Conservation (phyloP, 345 rosid species). For the Nasturtium officinale region DNA sequence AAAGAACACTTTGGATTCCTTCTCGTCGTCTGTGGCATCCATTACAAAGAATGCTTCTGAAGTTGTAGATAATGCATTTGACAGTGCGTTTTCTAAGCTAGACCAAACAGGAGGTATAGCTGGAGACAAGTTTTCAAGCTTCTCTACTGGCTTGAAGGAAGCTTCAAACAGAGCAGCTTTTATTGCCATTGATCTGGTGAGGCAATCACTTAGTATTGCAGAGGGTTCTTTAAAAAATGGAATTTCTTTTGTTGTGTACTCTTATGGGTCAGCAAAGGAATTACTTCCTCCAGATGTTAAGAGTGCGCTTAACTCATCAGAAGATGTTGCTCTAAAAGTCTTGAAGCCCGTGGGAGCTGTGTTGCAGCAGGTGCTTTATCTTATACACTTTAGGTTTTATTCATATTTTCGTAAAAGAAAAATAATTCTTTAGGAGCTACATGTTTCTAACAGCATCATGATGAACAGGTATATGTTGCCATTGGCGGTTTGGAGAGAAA, state of each 20-base stretch:
- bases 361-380: constrained; percentile 65
- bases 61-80: constrained; percentile 57
- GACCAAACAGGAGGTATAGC: constrained; percentile 64
- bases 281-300: constrained; percentile 72
- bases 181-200: constrained; percentile 63
- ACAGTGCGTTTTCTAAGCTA: constrained; percentile 50
- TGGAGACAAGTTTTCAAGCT: constrained; percentile 49
- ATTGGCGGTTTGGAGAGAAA: constrained; percentile 72
- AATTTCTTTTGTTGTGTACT: constrained; percentile 62
- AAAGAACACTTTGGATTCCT: constrained; percentile 59
- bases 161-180: constrained; percentile 57
- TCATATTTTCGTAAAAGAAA: background rate
- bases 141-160: constrained; percentile 62
- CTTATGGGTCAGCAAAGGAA: constrained; percentile 72
- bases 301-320: constrained; percentile 61
- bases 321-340: constrained; percentile 59
- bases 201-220: constrained; percentile 59
- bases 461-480: constrained; percentile 39
- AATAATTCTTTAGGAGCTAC: background rate
- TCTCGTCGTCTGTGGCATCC: constrained; percentile 59
- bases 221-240: constrained; percentile 72
- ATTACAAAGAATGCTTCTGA: constrained; percentile 62
- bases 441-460: constrained; percentile 15
- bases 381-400: constrained; percentile 18
- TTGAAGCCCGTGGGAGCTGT: constrained; percentile 64